Evolutionary conservation across 164 flowering plant species (phyloP), one percentile per base, ranked within the genome.

Genomic region (Magnolia kwangsiensis): DNA sequence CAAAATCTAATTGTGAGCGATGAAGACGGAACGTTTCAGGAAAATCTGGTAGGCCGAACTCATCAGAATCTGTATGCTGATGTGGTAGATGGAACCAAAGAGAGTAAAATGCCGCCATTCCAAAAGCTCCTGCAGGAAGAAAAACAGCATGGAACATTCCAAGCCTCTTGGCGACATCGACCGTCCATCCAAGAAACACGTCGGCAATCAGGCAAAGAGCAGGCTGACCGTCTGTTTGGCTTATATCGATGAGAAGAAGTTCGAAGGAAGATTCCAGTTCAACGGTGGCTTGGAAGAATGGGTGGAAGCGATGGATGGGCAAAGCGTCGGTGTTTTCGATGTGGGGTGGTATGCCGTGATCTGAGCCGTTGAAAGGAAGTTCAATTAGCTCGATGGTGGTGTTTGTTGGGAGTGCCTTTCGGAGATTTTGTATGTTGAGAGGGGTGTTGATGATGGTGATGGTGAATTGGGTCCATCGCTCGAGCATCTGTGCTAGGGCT

Each of bases 341-440:
- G 37, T 70, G 29, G 8, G 78, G 73, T 59, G 78, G 78, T 45
- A 76, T 50, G 11, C 73, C 73, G 63, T 76, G 73, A 63, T 76
- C 78, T 14, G 73, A 20, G 51, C 78, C 59, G 31, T 66, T 20
- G 49, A 76, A 76, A 23, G 78, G 78, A 14, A 76, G 78, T 8
- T 61, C 49, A 18, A 55, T 59, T 7, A 76, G 31, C 10, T 14
- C 31, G 31, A 76, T 76, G 67, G 50, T 55, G 13, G 65, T 69
- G 50, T 18, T 3, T 49, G 23, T 0, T 18, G 67, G 67, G 24
- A 64, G 67, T n/a, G 24, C 20, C 11, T 21, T n/a, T 64, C 67
- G 27, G 18, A 67, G 45, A 5, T 29, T 24, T 10, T 67, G 69
- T n/a, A 67, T 24, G 69, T 67, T 67, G 29, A 29, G 45, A 24